Base-by-base conservation (phyloP, 495 filamentous ascomycete genomes). In the Penicillium soppii region DNA sequence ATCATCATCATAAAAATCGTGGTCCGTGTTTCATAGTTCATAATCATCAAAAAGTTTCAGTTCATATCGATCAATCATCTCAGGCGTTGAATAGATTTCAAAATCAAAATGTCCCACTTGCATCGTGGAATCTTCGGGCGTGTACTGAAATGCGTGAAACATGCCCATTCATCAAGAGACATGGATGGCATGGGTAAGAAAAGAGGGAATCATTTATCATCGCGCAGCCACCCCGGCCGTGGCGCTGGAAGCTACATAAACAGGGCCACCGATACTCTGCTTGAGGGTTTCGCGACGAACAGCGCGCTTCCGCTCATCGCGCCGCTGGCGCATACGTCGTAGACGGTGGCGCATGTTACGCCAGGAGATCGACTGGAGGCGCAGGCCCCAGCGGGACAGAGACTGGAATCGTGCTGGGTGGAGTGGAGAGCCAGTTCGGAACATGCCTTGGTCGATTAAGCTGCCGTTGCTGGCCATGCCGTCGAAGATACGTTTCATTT, bases 261-360 rank as follows among this genome's bases (percentile, higher is more conserved):
- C 52, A 12, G 66, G 66, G 21, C 59, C 61, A 3, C 79, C 77
- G 61, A 95, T 95, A 56, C 78, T 87, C 48, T 80, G 75, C 59
- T 87, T 80, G 45, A 95, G 73, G 54, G 72, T 77, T 46, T 85
- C 76, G 39, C 83, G 79, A 47, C 84, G 71, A 54, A 80, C 84
- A 68, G 89, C 88, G 39, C 68, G 70, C 53, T 68, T 76, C 21
- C 63, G 63, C 49, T 80, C 75, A 21, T 82, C 77, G 36, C 81
- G 76, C 56, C 73, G 68, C 62, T 86, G 82, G 54, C 82, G 84
- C 44, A 81, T 58, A 49, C 82, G 77, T 30, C 80, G 74, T 29
- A 87, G 62, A 26, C 76, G 76, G 30, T 75, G 75, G 17, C 77
- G 72, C 45, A 82, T 51, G 12, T 73, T 76, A n/a, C 70, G 73